Conservation (phyloP, 257 asterid species). For the Galeopsis tetrahit region DNA sequence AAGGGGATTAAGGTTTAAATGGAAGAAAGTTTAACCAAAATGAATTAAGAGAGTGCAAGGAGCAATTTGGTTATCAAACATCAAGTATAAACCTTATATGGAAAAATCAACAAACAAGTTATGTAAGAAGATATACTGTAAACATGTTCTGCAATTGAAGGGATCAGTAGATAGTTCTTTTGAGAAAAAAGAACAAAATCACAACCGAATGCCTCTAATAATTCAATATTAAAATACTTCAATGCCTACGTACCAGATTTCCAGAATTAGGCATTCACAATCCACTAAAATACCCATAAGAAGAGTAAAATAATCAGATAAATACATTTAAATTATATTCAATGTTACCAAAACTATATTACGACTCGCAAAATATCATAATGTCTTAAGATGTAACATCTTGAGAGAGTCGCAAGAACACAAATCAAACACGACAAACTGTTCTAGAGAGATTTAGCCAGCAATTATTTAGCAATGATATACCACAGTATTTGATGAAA, state of each 20-base stretch:
- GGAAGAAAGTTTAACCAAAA: neutral
- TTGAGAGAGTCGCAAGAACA: slow-evolving; percentile 8
- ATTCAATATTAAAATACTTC: neutral
- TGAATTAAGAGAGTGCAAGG: neutral
- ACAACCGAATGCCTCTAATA: neutral
- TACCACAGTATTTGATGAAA: slow-evolving; percentile 11
- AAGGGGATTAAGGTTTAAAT: neutral
- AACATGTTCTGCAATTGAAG: neutral
- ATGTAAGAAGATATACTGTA: neutral
- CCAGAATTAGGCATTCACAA: slow-evolving; percentile 10
- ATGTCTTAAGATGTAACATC: slow-evolving; percentile 12
- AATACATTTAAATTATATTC: neutral
- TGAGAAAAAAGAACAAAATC: slow-evolving; percentile 1
- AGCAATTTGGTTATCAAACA: neutral
- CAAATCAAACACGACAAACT: slow-evolving; percentile 27
- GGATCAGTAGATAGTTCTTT: neutral
- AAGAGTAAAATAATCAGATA: neutral
- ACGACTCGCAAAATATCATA: slow-evolving; percentile 1
- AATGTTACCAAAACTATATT: slow-evolving; percentile 4
- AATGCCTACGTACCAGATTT: neutral
- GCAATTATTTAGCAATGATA: neutral
- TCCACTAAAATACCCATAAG: neutral
- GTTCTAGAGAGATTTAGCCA: slow-evolving; percentile 17
- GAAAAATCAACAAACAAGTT: neutral
- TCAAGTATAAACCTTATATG: neutral